Evolutionary conservation across 176 grass and related monocot genomes (phyloP), one percentile per base, ranked within the genome.

Genomic region (Pharus latifolius): DNA sequence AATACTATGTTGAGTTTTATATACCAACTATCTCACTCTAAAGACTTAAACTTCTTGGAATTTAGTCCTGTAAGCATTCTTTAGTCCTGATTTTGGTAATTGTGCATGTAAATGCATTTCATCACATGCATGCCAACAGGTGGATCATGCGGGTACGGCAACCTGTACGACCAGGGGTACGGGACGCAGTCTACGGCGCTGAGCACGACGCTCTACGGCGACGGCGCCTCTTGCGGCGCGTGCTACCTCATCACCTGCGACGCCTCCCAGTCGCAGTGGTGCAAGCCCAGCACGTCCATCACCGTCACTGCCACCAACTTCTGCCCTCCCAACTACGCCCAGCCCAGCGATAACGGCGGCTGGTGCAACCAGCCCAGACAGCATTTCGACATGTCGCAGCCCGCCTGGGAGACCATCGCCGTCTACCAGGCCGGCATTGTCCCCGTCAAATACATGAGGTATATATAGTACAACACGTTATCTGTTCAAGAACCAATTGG

Each of bases 321-420:
- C 18, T 85, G 82, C 82, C 82, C 82, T 43, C 82, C 75, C 10
- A 85, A 79, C 62, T 85, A 68, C 44, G 14, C 5, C 41, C 67
- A 65, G 19, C 27, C 72, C 19, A 52, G 17, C 58, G 43, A 75
- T 58, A 10, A 38, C 22, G 50, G 14, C 67, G 81, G 74, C 13
- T 78, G 74, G 81, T 84, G 81, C 81, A 78, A 78, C 74, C 44
- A 73, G 13, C 81, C 74, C 2, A 53, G 82, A 15, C 48, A 20
- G 67, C 82, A 84, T 49, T 78, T 84, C 43, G 82, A 84, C 82
- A 84, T 78, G 82, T 78, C 74, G 37, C 80, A 83, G 72, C 80
- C 80, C 18, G 80, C 80, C 7, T 83, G 72, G 80, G 63, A 76
- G 64, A 47, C 78, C 31, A 81, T 81, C 60, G 78, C 69, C 69